Evolutionary conservation across 257 asterid species (phyloP), one percentile per base, ranked within the genome.

Genomic region (Rauvolfia tetraphylla): DNA sequence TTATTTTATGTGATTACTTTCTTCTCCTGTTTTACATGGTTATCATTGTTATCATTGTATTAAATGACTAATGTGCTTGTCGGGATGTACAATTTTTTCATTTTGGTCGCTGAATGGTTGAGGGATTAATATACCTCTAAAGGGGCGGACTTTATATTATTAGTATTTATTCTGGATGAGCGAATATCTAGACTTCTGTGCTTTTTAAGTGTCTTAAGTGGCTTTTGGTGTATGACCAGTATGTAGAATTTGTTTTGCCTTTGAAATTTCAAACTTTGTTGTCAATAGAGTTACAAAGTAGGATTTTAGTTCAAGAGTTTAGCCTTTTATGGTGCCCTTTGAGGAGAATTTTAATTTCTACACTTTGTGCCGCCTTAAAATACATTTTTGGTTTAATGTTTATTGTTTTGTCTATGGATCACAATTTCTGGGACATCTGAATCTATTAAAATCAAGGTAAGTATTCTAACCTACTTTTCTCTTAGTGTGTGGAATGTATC

Each of bases 401-500:
- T 36, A 29, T 57, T 39, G n/a, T 42, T 14, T 34, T 48, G 15
- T 46, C 49, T 53, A 42, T 71, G 41, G 36, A 36, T 42, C 46
- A 13, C 20, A n/a, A 15, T 25, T 15, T 57, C 49, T 12, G 27
- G 75, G 12, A 39, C n/a, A 54, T 39, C 9, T 76, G 57, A 69
- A 31, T 77, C 36, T 42, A 44, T 33, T 69, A 46, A 10, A 34
- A 53, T 77, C 34, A 7, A 46, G 67, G 76, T 69, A 69, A 69
- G 76, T 29, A 8, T 29, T 46, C 59, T 36, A 31, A 33, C 61
- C 38, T 48, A 27, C 23, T 9, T 34, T 33, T 46, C 58, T 44
- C 41, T 34, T 18, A 34, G 27, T 56, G 46, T 74, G n/a, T 1
- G 42, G 31, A 15, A 33, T 70, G 27, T 66, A 33, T 76, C 59